Evolutionary conservation across 1,284 basidiomycete genomes (phyloP), one percentile per base, ranked within the genome.

Genomic region (Heterobasidion annosum): DNA sequence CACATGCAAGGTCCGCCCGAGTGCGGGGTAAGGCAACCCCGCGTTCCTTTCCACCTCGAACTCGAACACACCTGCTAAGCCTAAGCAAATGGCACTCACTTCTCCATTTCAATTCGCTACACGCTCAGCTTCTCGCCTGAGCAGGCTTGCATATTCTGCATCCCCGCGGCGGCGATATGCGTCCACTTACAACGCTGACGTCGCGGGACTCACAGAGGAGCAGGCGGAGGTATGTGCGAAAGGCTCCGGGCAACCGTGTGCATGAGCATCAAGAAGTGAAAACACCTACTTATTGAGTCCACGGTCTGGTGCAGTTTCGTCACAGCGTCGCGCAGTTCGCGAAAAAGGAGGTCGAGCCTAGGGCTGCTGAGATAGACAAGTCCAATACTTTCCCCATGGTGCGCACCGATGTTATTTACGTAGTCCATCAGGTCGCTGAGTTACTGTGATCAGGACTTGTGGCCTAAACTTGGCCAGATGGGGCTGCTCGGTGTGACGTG

Each of bases 381-480:
- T 84, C 77, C 51, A 93, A 93, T 70, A 83, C 76, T 56, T 89
- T 88, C 61, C 91, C 91, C 16, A 64, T 72, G 56, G 91, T 92
- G 64, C 58, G 81, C 15, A 10, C 16, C 25, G 35, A 50, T 46
- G 52, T 49, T 34, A 44, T 50, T 48, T 8, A 37, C 49, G 10
- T 8, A 46, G 2, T 42, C 16, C 50, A 47, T 44, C 48, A 25
- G 25, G 25, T 25, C 25, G 25, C 25, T 25, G 25, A 25, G 25
- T 25, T 25, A 1, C 5, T 25, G 25, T 25, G 25, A 25, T 25
- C 64, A 93, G 89, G 87, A 93, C 65, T 72, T 95, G 16, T 96
- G 93, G 88, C 81, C 85, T 62, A 93, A 93, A 70, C 73, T 96
- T 32, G 93, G 93, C 8, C 77, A 81, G 33, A 95, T 97, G 93